Evolutionary conservation across 1,139 yeast species (phyloP), one percentile per base, ranked within the genome.

Genomic region (Debaryomyces singareniensis): DNA sequence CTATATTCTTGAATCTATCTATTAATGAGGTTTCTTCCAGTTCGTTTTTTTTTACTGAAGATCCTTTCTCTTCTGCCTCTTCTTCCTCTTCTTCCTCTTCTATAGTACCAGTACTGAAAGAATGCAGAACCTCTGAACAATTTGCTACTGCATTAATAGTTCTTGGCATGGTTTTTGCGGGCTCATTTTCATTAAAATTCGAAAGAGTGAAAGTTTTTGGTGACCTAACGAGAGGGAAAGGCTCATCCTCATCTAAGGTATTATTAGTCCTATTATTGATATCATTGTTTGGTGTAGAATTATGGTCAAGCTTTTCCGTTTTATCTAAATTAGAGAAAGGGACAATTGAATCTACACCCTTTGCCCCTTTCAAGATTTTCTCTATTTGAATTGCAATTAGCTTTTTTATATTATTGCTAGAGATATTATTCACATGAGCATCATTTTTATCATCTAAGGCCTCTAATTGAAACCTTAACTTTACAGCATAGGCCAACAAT

Each of bases 401-500:
- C 12, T 66, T 53, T 34, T 64, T 49, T 22, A 58, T 65, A 33
- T 55, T 61, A 26, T 53, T 61, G 13, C 46, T 55, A 7, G 35
- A 34, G 9, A 13, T 12, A 5, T 24, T 29, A 37, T 16, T 24
- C 9, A 25, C 32, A 13, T 33, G 33, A 16, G 26, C 6, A 10
- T 29, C 20, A 15, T 33, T 30, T n/a, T 13, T 20, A 29, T 44
- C 48, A 32, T 58, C 60, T 27, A 49, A 54, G 30, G 52, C 68
- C 37, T 64, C 67, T 35, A 63, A 51, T 34, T 65, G 69, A 36
- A 65, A 63, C 37, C 72, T 56, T 35, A 70, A 54, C 38, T 64
- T 68, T 35, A 71, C 60, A 1, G 72, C 77, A 42, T 61, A 61
- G 5, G 71, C 74, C 29, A 71, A 56, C 28, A 64, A 60, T 28